These are phyloP conservation scores for Cinnamomum chago DNA, from an alignment of 164 flowering plant genomes.

Conservation along the genomic window DNA sequence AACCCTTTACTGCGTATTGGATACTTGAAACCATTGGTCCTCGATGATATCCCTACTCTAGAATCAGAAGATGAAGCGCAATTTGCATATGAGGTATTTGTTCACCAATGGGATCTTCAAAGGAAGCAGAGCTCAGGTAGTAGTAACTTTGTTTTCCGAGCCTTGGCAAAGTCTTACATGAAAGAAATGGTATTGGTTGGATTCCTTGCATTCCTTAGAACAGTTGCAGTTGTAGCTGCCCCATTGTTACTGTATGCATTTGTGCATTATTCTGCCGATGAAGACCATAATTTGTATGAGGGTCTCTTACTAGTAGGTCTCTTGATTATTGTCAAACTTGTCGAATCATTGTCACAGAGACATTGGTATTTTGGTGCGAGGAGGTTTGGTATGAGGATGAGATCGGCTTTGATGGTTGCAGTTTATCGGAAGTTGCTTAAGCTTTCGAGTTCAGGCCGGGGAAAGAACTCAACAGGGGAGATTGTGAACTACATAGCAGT, in stretches of 20 bases:
- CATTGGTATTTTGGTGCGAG: constrained; percentile 60
- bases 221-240: constrained; percentile 39
- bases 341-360: constrained; percentile 66
- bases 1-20: constrained; percentile 61
- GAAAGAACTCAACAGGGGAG: constrained; percentile 75
- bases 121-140: constrained; percentile 17
- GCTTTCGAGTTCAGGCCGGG: constrained; percentile 63
- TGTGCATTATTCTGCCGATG: constrained; percentile 40
- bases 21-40: constrained; percentile 43
- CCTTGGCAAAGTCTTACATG: constrained; percentile 46
- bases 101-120: constrained; percentile 33
- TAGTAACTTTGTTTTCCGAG: constrained; percentile 34
- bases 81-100: constrained; percentile 46
- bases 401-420: constrained; percentile 79
- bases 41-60: constrained; percentile 66
- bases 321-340: constrained; percentile 48
- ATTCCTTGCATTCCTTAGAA: constrained; percentile 42
- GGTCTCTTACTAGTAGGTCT: constrained; percentile 54
- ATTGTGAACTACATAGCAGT: constrained; percentile 80
- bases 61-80: constrained; percentile 56
- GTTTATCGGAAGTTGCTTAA: constrained; percentile 61
- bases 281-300: constrained; percentile 17
- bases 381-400: constrained; percentile 68
- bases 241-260: constrained; percentile 66
- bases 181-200: constrained; percentile 52